Evolutionary conservation across 2,329 filamentous ascomycete species (phyloP), one percentile per base, ranked within the genome.

Genomic region (Endoconidiophora polonica): DNA sequence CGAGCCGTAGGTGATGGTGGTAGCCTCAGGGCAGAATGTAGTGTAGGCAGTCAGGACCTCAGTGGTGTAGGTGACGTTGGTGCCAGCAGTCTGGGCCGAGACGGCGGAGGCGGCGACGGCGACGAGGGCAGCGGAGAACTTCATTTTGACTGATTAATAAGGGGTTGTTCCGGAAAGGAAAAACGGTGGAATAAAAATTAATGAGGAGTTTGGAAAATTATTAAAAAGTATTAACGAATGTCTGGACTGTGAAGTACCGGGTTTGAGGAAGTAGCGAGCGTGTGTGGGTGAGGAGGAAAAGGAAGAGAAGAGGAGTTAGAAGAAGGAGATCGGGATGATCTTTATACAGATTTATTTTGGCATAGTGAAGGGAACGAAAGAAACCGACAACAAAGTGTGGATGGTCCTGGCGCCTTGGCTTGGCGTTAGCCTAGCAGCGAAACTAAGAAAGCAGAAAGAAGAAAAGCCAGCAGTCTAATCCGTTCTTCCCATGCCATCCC

Each of bases 1-100:
- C 66, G 66, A 69, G 62, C 72, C 74, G 68, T 81, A 70, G 60
- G 73, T 74, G 65, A 85, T 66, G 58, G 69, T 65, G 58, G 81
- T 85, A 56, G 81, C 64, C 57, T 61, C 69, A 20, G 82, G 80
- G 77, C 83, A 86, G 76, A 72, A 84, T 62, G 81, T 86, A 66
- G 74, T 78, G 69, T 76, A 76, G 52, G 68, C 65, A 52, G 76
- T 78, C 56, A 85, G 74, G 57, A 77, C 68, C 71, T 81, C 76
- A 58, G 79, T 85, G 66, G 71, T 72, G 65, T 74, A 75, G 62
- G 67, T 69, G 57, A 68, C 68, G 64, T 73, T 72, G 60, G 61
- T 60, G 48, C 55, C 57, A 55, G 54, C 56, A 52, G 52, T 56
- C 54, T 53, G 49, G 55, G 63, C 63, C 55, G 61, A 58, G 57